These are phyloP conservation scores for Datisca glomerata DNA, from an alignment of 306 rosid genomes.

Conservation along the genomic window DNA sequence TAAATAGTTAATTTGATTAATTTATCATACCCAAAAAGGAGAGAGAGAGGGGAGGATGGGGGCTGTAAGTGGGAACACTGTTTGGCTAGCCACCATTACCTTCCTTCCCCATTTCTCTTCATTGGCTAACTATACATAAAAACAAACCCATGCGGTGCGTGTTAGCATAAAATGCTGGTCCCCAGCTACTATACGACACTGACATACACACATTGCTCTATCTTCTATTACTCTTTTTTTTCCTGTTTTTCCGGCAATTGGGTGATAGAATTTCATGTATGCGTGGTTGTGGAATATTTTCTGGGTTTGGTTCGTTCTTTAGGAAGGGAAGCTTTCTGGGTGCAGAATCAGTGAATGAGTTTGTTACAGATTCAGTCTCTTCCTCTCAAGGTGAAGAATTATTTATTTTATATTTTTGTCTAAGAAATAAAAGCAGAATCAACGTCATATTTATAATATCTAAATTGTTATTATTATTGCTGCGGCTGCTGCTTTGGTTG, in stretches of 20 bases:
- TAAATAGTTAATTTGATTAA: neutral
- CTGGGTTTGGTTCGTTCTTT: conserved; percentile 18
- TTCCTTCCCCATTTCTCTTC: conserved; percentile 9
- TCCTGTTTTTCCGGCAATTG: conserved; percentile 9
- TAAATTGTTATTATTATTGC: too few species aligned
- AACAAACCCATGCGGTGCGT: conserved; percentile 53
- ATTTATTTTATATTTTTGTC: too few species aligned
- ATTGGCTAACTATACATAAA: conserved; percentile 31
- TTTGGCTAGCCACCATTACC: conserved; percentile 17
- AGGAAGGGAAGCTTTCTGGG: conserved; percentile 35
- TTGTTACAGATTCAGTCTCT: conserved; percentile 26
- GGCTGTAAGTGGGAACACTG: conserved; percentile 60
- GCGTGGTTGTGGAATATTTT: conserved; percentile 14
- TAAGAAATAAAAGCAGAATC: too few species aligned
- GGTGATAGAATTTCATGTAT: conserved; percentile 18
- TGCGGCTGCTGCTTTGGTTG: too few species aligned
- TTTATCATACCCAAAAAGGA: neutral
- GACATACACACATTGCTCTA: conserved; percentile 16
- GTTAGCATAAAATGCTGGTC: conserved; percentile 49
- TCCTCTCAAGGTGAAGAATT: conserved; percentile 33
- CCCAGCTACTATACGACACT: conserved; percentile 36
- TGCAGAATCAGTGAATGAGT: conserved; percentile 24
- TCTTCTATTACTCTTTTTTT: conserved; percentile 11
- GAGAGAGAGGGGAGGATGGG: conserved; percentile 2
- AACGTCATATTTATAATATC: too few species aligned